phyloP scores from a whole-genome alignment of 129 eudicot species.

The Helichrysum umbraculigerum region DNA sequence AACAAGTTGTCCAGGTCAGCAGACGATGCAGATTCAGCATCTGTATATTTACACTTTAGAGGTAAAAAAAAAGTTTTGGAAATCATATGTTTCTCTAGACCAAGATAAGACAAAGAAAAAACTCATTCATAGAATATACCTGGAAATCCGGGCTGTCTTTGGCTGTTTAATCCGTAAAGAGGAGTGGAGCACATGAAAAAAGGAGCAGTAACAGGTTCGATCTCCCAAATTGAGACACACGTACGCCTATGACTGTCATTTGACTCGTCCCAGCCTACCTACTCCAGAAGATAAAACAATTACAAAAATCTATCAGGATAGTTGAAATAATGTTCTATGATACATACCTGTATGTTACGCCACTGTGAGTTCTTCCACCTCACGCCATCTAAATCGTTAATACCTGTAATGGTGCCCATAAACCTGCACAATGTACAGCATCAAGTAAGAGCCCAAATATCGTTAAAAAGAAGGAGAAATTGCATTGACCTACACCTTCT shows the following conservation, averaged over 20 bases:
- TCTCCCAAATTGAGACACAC: conserved; percentile 94
- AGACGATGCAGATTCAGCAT: neutral
- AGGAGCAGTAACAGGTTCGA: conserved; percentile 92
- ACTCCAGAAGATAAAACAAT: too few species aligned
- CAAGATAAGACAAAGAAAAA: too few species aligned
- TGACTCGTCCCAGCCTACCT: conserved; percentile 98
- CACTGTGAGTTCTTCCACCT: conserved; percentile 97
- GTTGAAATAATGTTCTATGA: too few species aligned
- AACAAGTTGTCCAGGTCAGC: conserved; percentile 64
- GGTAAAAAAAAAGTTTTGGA: too few species aligned
- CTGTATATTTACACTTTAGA: too few species aligned
- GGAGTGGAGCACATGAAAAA: conserved; percentile 91
- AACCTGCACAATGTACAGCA: conserved; percentile 43
- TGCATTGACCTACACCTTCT: too few species aligned
- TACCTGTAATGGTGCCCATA: conserved; percentile 94
- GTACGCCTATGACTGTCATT: conserved; percentile 89
- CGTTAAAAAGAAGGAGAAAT: too few species aligned
- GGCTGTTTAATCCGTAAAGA: conserved; percentile 70
- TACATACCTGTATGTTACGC: conserved; percentile 83
- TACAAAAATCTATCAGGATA: too few species aligned
- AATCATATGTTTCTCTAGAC: too few species aligned
- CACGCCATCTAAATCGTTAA: conserved; percentile 79
- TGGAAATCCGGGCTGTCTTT: conserved; percentile 39
- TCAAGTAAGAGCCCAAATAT: too few species aligned
- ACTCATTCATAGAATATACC: too few species aligned